Base-by-base conservation (phyloP, 768 basidiomycete species). In the Tephrocybe sp. region DNA sequence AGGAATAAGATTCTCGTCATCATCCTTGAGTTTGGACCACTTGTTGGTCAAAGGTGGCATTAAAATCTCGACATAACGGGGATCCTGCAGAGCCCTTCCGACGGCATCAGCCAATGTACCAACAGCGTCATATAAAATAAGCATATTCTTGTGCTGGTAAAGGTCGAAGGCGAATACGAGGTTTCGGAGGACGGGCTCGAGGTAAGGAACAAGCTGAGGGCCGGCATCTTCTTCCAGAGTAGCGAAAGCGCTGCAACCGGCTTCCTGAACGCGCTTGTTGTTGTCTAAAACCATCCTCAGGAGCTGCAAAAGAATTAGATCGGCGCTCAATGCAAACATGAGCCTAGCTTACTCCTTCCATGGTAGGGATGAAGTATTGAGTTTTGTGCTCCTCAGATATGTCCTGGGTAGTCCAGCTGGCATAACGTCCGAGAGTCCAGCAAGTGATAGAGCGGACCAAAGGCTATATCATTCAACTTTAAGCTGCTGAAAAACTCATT, bases 141-240 rank as follows among this genome's bases (percentile, higher is more conserved):
- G 80, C 80, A 98, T 86, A 65, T 99, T 99, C 79, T 98, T 98
- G 69, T 97, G 94, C 64, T 99, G 97, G 68, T 99, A 99, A 70
- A 97, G 97, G 49, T 90, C 83, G 68, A 98, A 99, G 1, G 97
- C 97, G 55, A 91, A 84, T 30, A 98, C 94, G 45, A 99, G 77
- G 67, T 97, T 97, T 46, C 89, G 85, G 50, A 99, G 74, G 45
- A 99, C 91, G 3, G 94, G 94, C 60, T 95, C 94, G 13, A 98
- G 84, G 71, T 88, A 98, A 1, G 97, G 97, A 10, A 84, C 87
- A 44, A 99, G 82, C 57, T 90, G 88, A 2, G 78, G 61, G 2
- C 93, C 95, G 4, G 97, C 97, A 65, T 98, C 97, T 67, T 99
- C 97, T 67, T 99, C 97, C 10, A 98, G 80, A 13, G 97, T 98